These are phyloP conservation scores for Cyberlindnera suaveolens DNA, from an alignment of 805 yeast species.

Conservation along the genomic window DNA sequence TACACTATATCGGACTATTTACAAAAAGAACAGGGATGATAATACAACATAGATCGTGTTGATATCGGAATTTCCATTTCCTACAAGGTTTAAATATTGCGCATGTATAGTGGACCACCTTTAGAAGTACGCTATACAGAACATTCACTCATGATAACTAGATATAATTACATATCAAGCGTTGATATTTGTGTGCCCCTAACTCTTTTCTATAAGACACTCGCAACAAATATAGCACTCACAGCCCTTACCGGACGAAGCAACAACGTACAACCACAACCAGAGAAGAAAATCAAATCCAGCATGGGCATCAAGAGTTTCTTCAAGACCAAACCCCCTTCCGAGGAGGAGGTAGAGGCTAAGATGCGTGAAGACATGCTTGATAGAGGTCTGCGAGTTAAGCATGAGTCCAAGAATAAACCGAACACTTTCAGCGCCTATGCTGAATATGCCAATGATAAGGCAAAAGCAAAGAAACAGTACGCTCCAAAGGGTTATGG, in stretches of 20 bases:
- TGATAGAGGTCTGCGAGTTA: slow-evolving; percentile 37
- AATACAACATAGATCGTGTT: no score
- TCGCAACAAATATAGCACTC: no score
- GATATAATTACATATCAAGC: no score
- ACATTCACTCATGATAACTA: no score
- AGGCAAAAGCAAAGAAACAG: slow-evolving; percentile 25
- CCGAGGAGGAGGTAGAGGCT: slow-evolving; percentile 36
- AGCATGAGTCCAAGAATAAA: slow-evolving; percentile 26
- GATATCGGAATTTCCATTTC: no score
- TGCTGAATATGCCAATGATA: slow-evolving; percentile 38
- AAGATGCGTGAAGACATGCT: slow-evolving; percentile 35
- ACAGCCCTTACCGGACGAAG: no score
- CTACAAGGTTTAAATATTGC: no score
- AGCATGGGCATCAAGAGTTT: slow-evolving; percentile 44
- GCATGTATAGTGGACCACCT: no score
- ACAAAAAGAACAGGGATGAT: no score
- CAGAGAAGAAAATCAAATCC: not conserved
- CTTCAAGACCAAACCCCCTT: slow-evolving; percentile 40
- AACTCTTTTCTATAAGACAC: no score
- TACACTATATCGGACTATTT: slow-evolving; percentile 62
- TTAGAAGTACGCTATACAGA: no score
- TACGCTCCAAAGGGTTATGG: slow-evolving; percentile 37
- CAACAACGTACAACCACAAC: not conserved
- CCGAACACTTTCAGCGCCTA: slow-evolving; percentile 42
- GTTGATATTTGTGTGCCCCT: no score